A percentile compares a stretch with the other conserved stretches of the same genome.
Conservation (phyloP, 257 asterid genomes). For the Lycium ferocissimum region DNA sequence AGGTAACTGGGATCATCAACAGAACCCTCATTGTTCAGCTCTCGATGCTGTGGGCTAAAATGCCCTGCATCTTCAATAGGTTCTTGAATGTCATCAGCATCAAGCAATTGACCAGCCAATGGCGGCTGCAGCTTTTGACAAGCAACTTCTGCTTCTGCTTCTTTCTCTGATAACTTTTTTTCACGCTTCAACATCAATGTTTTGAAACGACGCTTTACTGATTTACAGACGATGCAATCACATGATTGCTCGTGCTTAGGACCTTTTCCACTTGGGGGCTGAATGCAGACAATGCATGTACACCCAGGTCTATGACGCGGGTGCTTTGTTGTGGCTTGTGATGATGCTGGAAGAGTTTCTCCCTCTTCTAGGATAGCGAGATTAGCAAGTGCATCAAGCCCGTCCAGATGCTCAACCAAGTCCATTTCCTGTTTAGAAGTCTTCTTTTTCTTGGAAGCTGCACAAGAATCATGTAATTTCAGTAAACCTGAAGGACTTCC, state of each 20-base stretch:
- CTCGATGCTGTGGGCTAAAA: conserved; percentile 34
- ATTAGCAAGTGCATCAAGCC: conserved; percentile 77
- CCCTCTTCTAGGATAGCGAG: conserved; percentile 64
- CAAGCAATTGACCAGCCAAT: conserved; percentile 39
- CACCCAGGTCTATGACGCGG: conserved; percentile 84
- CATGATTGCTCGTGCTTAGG: conserved; percentile 72
- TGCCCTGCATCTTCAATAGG: conserved; percentile 25
- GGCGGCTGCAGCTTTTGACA: conserved; percentile 40
- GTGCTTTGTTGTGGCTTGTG: conserved; percentile 65
- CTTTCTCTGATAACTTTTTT: conserved; percentile 59
- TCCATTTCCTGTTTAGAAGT: conserved; percentile 48
- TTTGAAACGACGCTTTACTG: conserved; percentile 60
- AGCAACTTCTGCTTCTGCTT: conserved; percentile 56
- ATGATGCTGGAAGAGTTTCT: conserved; percentile 49
- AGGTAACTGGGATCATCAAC: conserved; percentile 34
- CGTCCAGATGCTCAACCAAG: conserved; percentile 55
- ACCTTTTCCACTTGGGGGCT: conserved; percentile 81
- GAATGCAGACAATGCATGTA: conserved; percentile 81
- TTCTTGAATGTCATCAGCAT: conserved; percentile 14
- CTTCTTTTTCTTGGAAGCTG: conserved; percentile 61
- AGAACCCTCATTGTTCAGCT: conserved; percentile 40
- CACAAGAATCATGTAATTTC: conserved; percentile 30
- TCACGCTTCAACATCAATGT: conserved; percentile 70
- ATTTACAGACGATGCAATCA: conserved; percentile 62
- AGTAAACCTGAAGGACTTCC: not conserved